These are phyloP conservation scores for Pleomassaria siparia DNA, from an alignment of 2,329 filamentous ascomycete species.

Conservation along the genomic window DNA sequence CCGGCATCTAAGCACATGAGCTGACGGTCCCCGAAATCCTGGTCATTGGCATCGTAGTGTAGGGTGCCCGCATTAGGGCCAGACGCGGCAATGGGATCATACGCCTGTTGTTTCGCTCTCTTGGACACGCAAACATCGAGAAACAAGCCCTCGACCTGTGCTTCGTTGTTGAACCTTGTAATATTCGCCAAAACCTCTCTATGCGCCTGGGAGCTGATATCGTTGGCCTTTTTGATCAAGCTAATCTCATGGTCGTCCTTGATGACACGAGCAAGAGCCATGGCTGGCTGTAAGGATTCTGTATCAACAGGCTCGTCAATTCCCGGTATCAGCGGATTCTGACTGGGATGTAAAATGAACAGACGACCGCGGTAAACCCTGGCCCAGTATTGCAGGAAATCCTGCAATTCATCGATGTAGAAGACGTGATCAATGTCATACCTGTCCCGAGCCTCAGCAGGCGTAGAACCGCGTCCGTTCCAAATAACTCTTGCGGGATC, in stretches of 20 bases:
- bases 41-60: slow-evolving; percentile 83
- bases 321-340: slow-evolving; percentile 16
- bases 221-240: slow-evolving; percentile 77
- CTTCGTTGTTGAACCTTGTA: slow-evolving; percentile 69
- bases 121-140: slow-evolving; percentile 69
- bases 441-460: slow-evolving; percentile 61
- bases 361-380: slow-evolving; percentile 23
- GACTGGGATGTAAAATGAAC: slow-evolving; percentile 40
- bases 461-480: slow-evolving; percentile 62
- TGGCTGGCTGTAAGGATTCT: slow-evolving; percentile 64
- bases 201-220: slow-evolving; percentile 78
- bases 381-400: slow-evolving; percentile 36
- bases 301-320: slow-evolving; percentile 21
- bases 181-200: slow-evolving; percentile 67
- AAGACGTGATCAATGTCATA: slow-evolving; percentile 72
- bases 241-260: slow-evolving; percentile 84
- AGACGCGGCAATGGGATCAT: slow-evolving; percentile 83
- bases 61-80: slow-evolving; percentile 81
- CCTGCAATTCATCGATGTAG: slow-evolving; percentile 47
- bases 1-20: slow-evolving; percentile 85
- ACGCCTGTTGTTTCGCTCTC: slow-evolving; percentile 77
- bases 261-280: slow-evolving; percentile 76
- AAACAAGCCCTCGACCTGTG: slow-evolving; percentile 80
- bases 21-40: slow-evolving; percentile 67
- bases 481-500: slow-evolving; percentile 64